These are phyloP conservation scores for Boechera stricta DNA, from an alignment of 345 rosid genomes.

Conservation along the genomic window DNA sequence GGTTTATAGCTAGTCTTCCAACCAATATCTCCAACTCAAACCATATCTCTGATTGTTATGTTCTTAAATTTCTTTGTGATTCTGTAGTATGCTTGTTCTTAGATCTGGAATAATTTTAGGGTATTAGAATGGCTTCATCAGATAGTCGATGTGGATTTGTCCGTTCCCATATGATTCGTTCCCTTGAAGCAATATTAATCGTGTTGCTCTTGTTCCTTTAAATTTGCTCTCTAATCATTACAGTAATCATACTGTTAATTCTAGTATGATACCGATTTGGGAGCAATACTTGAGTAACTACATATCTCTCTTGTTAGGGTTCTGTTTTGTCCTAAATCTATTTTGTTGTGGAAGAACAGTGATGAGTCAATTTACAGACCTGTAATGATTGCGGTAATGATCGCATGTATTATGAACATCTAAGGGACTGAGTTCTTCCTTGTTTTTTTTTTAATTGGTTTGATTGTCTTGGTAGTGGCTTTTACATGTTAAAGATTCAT, in stretches of 20 bases:
- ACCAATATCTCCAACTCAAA: not conserved
- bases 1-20: not conserved
- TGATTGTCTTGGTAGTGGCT: not conserved
- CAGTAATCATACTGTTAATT: not conserved
- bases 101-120: not conserved
- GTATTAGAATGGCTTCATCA: slow-evolving; percentile 60
- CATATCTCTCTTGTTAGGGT: not conserved
- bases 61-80: not conserved
- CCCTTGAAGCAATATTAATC: slow-evolving; percentile 77
- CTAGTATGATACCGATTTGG: slow-evolving; percentile 16
- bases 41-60: not conserved
- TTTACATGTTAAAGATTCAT: not conserved
- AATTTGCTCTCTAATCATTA: not conserved
- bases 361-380: slow-evolving; percentile 88
- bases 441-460: not conserved
- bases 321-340: not conserved
- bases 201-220: slow-evolving; percentile 53
- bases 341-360: slow-evolving; percentile 43
- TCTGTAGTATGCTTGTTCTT: not conserved
- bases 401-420: slow-evolving; percentile 83
- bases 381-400: slow-evolving; percentile 92
- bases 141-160: slow-evolving; percentile 77
- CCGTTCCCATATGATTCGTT: slow-evolving; percentile 84
- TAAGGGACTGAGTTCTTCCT: slow-evolving; percentile 87
- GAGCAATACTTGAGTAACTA: slow-evolving; percentile 28